These are phyloP conservation scores for Alternaria gaisen DNA, from an alignment of 2,329 filamentous ascomycete species.

Conservation along the genomic window DNA sequence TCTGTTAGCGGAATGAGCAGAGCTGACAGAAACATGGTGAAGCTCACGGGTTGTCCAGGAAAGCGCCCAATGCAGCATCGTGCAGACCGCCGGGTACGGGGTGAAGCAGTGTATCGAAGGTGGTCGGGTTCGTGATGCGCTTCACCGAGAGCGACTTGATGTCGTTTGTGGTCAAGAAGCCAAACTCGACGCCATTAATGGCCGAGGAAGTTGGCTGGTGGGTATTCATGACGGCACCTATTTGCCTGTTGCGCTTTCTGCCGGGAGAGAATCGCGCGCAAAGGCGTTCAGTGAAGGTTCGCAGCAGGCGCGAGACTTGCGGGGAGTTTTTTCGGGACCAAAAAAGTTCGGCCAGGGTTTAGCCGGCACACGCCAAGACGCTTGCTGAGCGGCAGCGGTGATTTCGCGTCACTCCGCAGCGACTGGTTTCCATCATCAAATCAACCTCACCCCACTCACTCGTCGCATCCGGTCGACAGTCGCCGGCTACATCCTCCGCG, in stretches of 20 bases:
- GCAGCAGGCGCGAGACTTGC: conserved; percentile 25
- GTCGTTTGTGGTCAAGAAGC: conserved; percentile 81
- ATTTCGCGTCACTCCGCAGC: conserved; percentile 29
- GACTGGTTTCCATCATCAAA: conserved; percentile 9
- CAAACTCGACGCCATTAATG: conserved; percentile 89
- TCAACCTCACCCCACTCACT: conserved; percentile 2
- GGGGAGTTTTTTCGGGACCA: conserved; percentile 43
- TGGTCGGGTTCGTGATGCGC: conserved; percentile 89
- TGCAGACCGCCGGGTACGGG: conserved; percentile 91
- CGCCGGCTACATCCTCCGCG: neutral
- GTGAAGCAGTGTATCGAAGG: conserved; percentile 92
- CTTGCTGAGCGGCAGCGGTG: conserved; percentile 10
- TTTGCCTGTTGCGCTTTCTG: conserved; percentile 23
- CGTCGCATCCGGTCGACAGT: neutral
- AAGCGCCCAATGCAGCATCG: conserved; percentile 89
- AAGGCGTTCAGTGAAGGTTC: conserved; percentile 18
- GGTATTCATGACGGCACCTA: conserved; percentile 52
- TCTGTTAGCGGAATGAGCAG: conserved; percentile 16
- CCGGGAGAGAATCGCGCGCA: conserved; percentile 23
- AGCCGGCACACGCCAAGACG: conserved; percentile 33
- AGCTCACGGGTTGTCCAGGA: conserved; percentile 81
- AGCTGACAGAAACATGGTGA: neutral
- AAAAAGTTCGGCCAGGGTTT: conserved; percentile 42
- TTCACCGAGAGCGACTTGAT: conserved; percentile 91
- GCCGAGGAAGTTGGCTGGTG: conserved; percentile 81